Evolutionary conservation across 2,329 filamentous ascomycete species (phyloP).

Genomic region (Fusarium foetens): DNA sequence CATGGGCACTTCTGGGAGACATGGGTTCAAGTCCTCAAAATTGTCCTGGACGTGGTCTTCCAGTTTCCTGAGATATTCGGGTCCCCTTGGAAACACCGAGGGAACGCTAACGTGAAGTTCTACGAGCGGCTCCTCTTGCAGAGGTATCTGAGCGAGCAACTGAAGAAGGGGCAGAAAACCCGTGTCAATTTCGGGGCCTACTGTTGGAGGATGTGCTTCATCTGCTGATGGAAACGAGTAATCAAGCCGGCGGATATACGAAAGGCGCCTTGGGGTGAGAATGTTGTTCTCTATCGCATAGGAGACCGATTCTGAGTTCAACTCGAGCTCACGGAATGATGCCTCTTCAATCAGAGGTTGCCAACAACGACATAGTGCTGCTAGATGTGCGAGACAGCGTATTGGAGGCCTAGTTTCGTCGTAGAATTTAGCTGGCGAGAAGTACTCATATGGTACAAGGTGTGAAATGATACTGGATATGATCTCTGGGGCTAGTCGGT

Average conservation of each 20-base stretch:
- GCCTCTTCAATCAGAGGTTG: neutral
- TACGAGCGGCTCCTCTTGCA: neutral
- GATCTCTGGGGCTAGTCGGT: neutral
- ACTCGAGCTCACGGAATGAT: neutral
- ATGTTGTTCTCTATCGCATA: neutral
- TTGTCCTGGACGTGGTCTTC: neutral
- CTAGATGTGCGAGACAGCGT: neutral
- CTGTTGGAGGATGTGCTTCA: neutral
- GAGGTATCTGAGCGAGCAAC: neutral
- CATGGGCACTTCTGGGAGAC: constrained; percentile 5
- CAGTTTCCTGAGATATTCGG: neutral
- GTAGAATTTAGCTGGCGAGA: neutral
- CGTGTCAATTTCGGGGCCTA: neutral
- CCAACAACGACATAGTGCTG: neutral
- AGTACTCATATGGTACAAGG: neutral
- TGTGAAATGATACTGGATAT: neutral
- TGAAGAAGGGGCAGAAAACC: neutral
- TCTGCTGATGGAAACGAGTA: neutral
- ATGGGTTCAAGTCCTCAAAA: neutral
- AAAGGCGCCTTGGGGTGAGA: neutral
- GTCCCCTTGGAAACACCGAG: neutral
- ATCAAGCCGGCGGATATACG: neutral
- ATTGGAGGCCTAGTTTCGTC: neutral
- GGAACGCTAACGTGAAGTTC: neutral
- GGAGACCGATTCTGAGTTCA: neutral